Evolutionary conservation across 148 eudicot species (phyloP).

Genomic region (Nyssa sinensis): DNA sequence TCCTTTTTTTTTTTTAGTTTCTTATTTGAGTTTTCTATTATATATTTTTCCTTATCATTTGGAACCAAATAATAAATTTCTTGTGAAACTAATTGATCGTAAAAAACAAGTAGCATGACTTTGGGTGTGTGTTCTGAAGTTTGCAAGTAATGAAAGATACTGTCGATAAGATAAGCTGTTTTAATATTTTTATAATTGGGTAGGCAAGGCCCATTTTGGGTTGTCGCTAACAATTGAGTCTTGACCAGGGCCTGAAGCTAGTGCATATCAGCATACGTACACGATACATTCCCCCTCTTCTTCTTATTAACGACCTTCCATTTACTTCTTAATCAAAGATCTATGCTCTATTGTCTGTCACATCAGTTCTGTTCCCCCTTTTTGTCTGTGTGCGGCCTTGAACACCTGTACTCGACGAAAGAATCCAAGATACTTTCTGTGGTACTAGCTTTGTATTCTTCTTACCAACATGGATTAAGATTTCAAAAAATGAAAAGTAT

Average conservation of each 20-base stretch:
- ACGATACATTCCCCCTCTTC: slow-evolving; percentile 22
- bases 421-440: slow-evolving; percentile 13
- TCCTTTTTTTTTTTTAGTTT: too few relatives aligned
- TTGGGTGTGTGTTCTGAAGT: neutral
- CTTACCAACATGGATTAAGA: neutral
- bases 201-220: slow-evolving; percentile 35
- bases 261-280: slow-evolving; percentile 12
- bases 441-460: neutral
- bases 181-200: slow-evolving; percentile 8
- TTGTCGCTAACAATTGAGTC: slow-evolving; percentile 29
- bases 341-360: slow-evolving; percentile 23
- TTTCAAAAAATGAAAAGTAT: neutral
- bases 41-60: neutral
- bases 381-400: slow-evolving; percentile 13
- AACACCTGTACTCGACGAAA: slow-evolving; percentile 2
- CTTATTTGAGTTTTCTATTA: too few relatives aligned
- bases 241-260: slow-evolving; percentile 25
- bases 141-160: neutral
- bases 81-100: neutral
- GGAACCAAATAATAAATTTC: neutral
- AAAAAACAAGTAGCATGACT: neutral
- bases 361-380: slow-evolving; percentile 21
- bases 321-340: slow-evolving; percentile 6
- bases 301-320: slow-evolving; percentile 8
- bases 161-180: slow-evolving; percentile 1